Base-by-base conservation (phyloP, 1,284 basidiomycete genomes). In the Gymnopus androsaceus region DNA sequence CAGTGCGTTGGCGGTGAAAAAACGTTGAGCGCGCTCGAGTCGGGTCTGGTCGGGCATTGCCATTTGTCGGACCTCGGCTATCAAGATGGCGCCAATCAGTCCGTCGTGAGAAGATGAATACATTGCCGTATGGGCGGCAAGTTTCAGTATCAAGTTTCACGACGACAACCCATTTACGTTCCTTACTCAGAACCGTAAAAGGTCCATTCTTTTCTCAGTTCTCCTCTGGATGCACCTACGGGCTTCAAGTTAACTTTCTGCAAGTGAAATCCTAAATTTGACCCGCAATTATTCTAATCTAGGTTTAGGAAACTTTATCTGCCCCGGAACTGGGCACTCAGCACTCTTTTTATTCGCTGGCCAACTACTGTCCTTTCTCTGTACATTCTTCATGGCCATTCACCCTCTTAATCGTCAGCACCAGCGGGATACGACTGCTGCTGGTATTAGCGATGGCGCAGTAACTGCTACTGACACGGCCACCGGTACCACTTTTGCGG, bases 361-460 rank as follows among this genome's bases (percentile, higher is more conserved):
- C 21, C 25, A 40, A 19, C 36, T 21, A 42, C 44, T 52, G 33
- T 52, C 45, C 37, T 41, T 59, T 52, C 50, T 31, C 25, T 38
- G n/a, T 23, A 27, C 40, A 5, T n/a, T 12, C 42, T 28, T 33
- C n/a, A 59, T 59, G 58, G 58, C 47, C 36, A 38, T 34, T 27
- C 38, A 54, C 37, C 47, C 47, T 36, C 21, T 47, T 37, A 44
- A 36, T 38, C 54, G 46, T 34, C 51, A 45, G 17, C 52, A 44
- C 31, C 41, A 46, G 31, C 51, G 56, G 38, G 44, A 44, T 48
- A 77, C 83, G 59, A 82, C 80, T 54, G 82, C 77, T 28, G 74
- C 75, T 34, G 81, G 79, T 41, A 75, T 81, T 54, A 70, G 70
- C 34, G 75, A 71, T 47, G 74, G 75, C 37, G 76, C 77, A 44